Conservation (phyloP, 495 filamentous ascomycete genomes). For the Amphirosellinia nigrospora region DNA sequence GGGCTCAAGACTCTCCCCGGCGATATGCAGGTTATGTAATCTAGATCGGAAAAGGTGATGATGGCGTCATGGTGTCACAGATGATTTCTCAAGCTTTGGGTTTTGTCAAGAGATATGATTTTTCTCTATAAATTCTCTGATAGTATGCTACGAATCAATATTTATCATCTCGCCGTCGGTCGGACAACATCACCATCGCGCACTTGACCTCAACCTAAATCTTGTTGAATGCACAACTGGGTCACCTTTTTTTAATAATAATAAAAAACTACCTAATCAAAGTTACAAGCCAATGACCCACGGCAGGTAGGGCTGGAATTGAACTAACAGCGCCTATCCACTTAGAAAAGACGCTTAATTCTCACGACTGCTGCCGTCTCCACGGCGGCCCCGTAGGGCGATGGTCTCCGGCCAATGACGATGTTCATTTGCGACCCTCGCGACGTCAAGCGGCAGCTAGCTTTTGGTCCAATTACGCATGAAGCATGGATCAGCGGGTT, state of each 20-base stretch:
- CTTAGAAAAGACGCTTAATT: background rate
- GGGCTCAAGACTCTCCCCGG: constrained; percentile 36
- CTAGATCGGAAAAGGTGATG: background rate
- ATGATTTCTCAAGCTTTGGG: background rate
- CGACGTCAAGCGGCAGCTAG: constrained; percentile 15
- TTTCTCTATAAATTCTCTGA: background rate
- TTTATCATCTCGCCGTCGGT: background rate
- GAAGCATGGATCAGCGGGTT: background rate
- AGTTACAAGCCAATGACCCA: too few relatives aligned
- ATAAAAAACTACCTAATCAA: too few relatives aligned
- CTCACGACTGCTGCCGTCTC: background rate
- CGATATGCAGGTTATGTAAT: constrained; percentile 6
- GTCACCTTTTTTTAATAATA: too few relatives aligned
- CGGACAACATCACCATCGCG: too few relatives aligned
- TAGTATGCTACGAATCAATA: background rate
- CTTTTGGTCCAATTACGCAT: background rate
- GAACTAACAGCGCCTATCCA: background rate
- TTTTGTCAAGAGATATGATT: background rate
- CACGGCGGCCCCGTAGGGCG: background rate
- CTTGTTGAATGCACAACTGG: too few relatives aligned
- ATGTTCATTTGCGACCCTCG: background rate
- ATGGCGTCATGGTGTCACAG: too few relatives aligned
- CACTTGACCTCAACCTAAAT: too few relatives aligned
- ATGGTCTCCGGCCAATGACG: background rate
- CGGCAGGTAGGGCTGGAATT: constrained; percentile 6